phyloP scores from a whole-genome alignment of 257 asterid genomes.

The Gynochthodes officinalis region DNA sequence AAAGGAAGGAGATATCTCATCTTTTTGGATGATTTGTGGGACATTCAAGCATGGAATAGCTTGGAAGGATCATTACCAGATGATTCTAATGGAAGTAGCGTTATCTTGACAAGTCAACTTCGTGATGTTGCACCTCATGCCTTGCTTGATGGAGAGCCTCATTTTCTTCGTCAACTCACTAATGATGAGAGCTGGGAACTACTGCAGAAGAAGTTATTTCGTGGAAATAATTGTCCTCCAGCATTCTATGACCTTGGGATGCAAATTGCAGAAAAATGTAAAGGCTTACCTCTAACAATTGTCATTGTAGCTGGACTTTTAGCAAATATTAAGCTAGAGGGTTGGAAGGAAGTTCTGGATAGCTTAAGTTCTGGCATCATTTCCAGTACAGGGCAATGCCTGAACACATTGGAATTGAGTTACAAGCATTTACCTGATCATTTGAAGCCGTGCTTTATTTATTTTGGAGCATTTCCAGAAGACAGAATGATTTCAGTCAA shows the following conservation, averaged over 20 bases:
- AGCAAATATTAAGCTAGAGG: neutral
- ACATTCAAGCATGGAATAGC: no score
- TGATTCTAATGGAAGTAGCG: no score
- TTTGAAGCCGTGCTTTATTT: slow-evolving; percentile 9
- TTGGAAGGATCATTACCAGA: no score
- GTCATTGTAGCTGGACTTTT: neutral
- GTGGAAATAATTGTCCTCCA: neutral
- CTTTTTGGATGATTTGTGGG: no score
- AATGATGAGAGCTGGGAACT: neutral
- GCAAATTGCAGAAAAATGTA: slow-evolving; percentile 1
- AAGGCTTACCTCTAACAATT: neutral
- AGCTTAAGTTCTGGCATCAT: neutral
- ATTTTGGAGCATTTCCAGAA: slow-evolving; percentile 1
- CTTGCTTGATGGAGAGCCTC: neutral
- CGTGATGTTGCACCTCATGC: neutral
- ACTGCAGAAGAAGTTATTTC: neutral
- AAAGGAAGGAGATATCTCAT: neutral
- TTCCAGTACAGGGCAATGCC: neutral
- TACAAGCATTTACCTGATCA: slow-evolving; percentile 6
- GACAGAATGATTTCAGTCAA: neutral
- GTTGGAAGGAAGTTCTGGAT: neutral
- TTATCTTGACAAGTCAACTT: slow-evolving; percentile 3
- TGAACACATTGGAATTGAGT: neutral
- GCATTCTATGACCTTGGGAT: neutral
- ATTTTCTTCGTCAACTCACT: neutral